phyloP scores from a whole-genome alignment of 495 filamentous ascomycete genomes.

The Penicillium pulvis region DNA sequence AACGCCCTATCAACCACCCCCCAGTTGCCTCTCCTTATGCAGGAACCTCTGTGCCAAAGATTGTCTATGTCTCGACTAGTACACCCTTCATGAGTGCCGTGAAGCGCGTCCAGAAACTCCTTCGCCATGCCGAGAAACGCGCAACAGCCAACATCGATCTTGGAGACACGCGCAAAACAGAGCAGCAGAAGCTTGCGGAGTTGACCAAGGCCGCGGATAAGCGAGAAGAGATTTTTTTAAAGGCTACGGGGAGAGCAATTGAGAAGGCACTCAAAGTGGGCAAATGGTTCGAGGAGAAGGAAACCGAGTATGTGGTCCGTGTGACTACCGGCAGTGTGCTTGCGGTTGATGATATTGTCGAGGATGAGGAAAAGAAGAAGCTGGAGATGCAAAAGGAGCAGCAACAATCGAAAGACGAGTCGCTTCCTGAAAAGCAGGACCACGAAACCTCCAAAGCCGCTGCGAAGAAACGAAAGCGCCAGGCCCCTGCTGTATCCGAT shows the following conservation, averaged over 20 bases:
- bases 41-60: slow-evolving; percentile 53
- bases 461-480: slow-evolving; percentile 46
- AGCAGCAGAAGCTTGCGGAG: slow-evolving; percentile 38
- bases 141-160: slow-evolving; percentile 45
- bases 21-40: slow-evolving; percentile 60
- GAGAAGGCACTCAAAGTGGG: slow-evolving; percentile 66
- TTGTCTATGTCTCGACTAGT: slow-evolving; percentile 75
- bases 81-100: slow-evolving; percentile 82
- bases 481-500: slow-evolving; percentile 26
- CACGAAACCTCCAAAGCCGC: slow-evolving; percentile 19
- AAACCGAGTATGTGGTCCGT: slow-evolving; percentile 54
- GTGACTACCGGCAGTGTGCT: slow-evolving; percentile 65
- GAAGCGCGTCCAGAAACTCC: slow-evolving; percentile 74
- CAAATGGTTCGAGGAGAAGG: slow-evolving; percentile 61
- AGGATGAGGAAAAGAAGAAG: slow-evolving; percentile 35
- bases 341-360: slow-evolving; percentile 71
- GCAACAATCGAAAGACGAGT: slow-evolving; percentile 16
- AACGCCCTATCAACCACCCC: slow-evolving; percentile 73
- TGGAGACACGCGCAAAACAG: slow-evolving; percentile 41
- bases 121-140: slow-evolving; percentile 65
- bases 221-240: slow-evolving; percentile 67
- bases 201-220: slow-evolving; percentile 42
- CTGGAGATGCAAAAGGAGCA: slow-evolving; percentile 24
- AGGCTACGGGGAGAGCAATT: slow-evolving; percentile 81
- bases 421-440: slow-evolving; percentile 1